phyloP scores from a whole-genome alignment of 179 eudicot genomes.

The Nepenthes alata region DNA sequence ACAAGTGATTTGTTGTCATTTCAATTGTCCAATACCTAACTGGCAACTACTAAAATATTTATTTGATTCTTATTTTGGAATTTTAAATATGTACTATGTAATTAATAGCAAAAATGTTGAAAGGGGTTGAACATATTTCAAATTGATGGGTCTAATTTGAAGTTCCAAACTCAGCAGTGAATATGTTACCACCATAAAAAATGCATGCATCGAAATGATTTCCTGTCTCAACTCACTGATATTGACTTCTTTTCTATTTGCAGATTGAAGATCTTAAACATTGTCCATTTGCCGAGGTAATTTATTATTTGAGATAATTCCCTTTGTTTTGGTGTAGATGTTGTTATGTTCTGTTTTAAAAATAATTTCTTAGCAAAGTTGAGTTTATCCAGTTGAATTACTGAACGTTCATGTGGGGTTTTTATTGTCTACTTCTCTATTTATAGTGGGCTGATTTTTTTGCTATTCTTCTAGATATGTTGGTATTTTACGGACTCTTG shows the following conservation, averaged over 20 bases:
- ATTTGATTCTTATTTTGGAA: too few relatives aligned
- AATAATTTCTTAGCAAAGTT: not conserved
- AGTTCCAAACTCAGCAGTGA: too few relatives aligned
- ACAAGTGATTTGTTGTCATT: too few relatives aligned
- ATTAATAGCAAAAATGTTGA: too few relatives aligned
- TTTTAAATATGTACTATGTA: too few relatives aligned
- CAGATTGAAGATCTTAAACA: slow-evolving; percentile 85
- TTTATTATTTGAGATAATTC: slow-evolving; percentile 5
- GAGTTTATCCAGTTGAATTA: not conserved
- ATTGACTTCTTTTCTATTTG: slow-evolving; percentile 4
- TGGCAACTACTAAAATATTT: too few relatives aligned
- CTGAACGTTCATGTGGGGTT: not conserved
- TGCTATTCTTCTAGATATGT: slow-evolving; percentile 41
- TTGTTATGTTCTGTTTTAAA: not conserved
- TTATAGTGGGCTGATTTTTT: slow-evolving; percentile 10
- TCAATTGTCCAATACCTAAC: too few relatives aligned
- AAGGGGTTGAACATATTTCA: too few relatives aligned
- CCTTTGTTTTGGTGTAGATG: not conserved
- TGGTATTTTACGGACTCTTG: slow-evolving; percentile 90
- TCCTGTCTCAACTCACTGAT: not conserved
- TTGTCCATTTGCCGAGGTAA: slow-evolving; percentile 79
- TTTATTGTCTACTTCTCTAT: not conserved
- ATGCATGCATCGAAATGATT: too few relatives aligned
- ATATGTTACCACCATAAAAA: too few relatives aligned
- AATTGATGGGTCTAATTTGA: too few relatives aligned